phyloP scores from a whole-genome alignment of 805 yeast genomes.

The Hanseniaspora singularis region DNA sequence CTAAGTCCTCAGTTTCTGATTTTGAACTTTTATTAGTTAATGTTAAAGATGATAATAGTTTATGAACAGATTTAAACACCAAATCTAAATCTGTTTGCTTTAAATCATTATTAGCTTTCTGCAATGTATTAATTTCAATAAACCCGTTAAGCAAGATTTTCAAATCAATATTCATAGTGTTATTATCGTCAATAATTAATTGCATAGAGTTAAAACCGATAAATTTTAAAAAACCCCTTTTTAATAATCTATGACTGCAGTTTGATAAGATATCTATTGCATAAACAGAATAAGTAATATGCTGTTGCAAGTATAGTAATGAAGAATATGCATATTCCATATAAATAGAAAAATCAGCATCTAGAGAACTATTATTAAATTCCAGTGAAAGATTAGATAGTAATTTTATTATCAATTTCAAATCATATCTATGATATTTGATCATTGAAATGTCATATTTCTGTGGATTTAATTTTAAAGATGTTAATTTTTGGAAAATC shows the following conservation, averaged over 20 bases:
- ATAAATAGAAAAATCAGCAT: neutral
- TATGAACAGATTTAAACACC: constrained; percentile 13
- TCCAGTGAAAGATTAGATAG: constrained; percentile 8
- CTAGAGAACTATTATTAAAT: constrained; percentile 6
- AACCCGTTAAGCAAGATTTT: constrained; percentile 7
- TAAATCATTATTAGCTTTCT: neutral
- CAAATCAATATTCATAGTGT: constrained; percentile 1
- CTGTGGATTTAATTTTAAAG: neutral
- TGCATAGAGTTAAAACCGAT: constrained; percentile 4
- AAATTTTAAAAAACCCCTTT: neutral
- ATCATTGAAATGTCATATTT: neutral
- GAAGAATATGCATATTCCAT: constrained; percentile 9
- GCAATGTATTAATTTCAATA: constrained; percentile 6
- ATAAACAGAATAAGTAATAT: constrained; percentile 12
- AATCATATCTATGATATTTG: constrained; percentile 11
- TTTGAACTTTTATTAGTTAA: neutral
- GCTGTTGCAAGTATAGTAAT: constrained; percentile 5
- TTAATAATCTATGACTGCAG: constrained; percentile 7
- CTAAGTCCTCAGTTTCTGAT: no score
- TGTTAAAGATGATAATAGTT: constrained; percentile 8
- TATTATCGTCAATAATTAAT: neutral
- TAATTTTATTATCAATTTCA: constrained; percentile 11
- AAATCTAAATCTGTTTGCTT: constrained; percentile 6
- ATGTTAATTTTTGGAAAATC: constrained; percentile 1
- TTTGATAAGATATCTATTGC: constrained; percentile 14